Evolutionary conservation across 371 early-diverging fungal species (phyloP), one percentile per base, ranked within the genome.

Genomic region (Mortierella sp.): DNA sequence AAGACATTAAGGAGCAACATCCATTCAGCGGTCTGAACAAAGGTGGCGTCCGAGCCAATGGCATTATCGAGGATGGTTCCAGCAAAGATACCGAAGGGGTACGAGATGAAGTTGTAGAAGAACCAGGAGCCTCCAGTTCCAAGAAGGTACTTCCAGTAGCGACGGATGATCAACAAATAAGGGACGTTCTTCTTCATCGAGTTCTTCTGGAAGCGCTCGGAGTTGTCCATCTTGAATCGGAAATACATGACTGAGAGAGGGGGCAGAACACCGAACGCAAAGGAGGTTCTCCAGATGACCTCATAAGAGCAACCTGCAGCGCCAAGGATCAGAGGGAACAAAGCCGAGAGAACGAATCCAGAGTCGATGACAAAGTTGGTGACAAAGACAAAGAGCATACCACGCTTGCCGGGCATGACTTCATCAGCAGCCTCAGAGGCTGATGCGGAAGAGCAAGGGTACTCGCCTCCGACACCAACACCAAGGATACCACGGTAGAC

Each of bases 391-490:
- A 88, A 86, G 30, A 86, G 66, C 54, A 79, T 78, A 26, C 88
- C 88, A 49, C 88, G 84, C 30, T 56, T 76, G 19, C 84, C 72
- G 12, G 79, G 86, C 48, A 82, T 80, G 24, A 86, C 83, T 63
- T 85, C 85, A 58, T 88, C 87, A 17, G 88, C 84, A 23, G 87
- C 81, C 57, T 88, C 88, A 28, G 85, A 85, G 28, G 88, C 88
- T 15, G 86, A 81, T 7, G 86, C 86, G 30, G 83, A 83, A 6
- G 81, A 80, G 56, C 87, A 86, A n/a, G 88, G 88, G 62, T 86
- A 88, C 61, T 86, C 84, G 26, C 86, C 85, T 56, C 83, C 85
- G 5, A 82, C 83, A 63, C 82, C 83, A 15, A 83, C 83, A 50
- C 84, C 84, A 19, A 86, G 58, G n/a, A 88, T 80, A 50, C 88